Evolutionary conservation across 805 yeast species (phyloP).

Genomic region (Debaryomyces hansenii): DNA sequence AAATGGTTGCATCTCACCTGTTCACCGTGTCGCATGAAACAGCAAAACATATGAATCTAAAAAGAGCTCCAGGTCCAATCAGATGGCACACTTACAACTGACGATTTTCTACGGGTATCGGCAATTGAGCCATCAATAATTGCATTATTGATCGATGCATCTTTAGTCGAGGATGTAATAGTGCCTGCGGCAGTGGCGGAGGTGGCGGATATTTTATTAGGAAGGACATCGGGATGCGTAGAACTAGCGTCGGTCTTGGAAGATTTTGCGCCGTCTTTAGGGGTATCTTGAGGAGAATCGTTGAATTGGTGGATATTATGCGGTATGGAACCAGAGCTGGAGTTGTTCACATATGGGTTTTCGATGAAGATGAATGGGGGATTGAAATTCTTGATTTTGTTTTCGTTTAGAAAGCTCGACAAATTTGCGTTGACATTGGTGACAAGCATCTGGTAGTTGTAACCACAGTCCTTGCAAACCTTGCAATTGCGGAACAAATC

Average conservation of each 20-base stretch:
- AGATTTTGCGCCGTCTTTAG: no score
- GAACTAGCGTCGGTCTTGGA: no score
- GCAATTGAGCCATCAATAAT: not conserved
- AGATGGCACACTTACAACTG: constrained; percentile 23
- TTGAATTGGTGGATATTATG: no score
- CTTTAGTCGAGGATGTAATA: not conserved
- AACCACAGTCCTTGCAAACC: constrained; percentile 36
- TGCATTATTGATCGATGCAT: not conserved
- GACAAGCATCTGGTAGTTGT: constrained; percentile 12
- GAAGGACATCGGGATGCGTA: not conserved
- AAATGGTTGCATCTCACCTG: no score
- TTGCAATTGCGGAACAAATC: constrained; percentile 23
- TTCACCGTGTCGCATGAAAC: no score
- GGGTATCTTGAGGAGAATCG: no score
- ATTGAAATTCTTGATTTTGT: constrained; percentile 6
- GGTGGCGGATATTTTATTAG: not conserved
- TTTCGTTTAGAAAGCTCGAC: constrained; percentile 10
- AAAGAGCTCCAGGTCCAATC: constrained; percentile 60
- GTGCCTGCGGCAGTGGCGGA: not conserved
- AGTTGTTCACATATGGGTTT: constrained; percentile 23
- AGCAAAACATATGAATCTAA: constrained; percentile 12
- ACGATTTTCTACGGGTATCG: constrained; percentile 5
- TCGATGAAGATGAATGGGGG: constrained; percentile 27
- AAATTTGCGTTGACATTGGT: not conserved
- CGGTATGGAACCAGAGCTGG: no score